Conservation (phyloP, 352 stramenopile species). For the Thalassiosira livingstoniorum region DNA sequence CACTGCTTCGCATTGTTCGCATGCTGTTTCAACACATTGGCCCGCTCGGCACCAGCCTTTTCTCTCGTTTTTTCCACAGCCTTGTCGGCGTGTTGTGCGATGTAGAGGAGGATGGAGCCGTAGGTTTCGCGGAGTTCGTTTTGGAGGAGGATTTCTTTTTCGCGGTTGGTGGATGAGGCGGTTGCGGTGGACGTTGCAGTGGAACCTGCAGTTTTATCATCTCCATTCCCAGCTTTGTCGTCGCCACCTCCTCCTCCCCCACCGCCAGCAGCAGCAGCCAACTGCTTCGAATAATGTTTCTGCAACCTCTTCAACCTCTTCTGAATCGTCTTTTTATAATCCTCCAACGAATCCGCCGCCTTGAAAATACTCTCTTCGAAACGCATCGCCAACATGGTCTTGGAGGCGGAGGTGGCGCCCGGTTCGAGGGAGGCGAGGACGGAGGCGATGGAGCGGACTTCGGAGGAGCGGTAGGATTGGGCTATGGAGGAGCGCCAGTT, state of each 20-base stretch:
- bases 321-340: slow-evolving; percentile 77
- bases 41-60: slow-evolving; percentile 58
- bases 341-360: slow-evolving; percentile 52
- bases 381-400: slow-evolving; percentile 74
- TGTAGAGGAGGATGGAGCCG: slow-evolving; percentile 64
- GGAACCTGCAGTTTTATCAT: too few species aligned
- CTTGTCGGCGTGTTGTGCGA: slow-evolving; percentile 62
- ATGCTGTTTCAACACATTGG: slow-evolving; percentile 66
- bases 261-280: slow-evolving; percentile 16
- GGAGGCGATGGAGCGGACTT: slow-evolving; percentile 79
- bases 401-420: slow-evolving; percentile 65
- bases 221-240: too few species aligned
- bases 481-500: slow-evolving; percentile 67
- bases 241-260: not conserved
- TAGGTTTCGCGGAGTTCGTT: slow-evolving; percentile 62
- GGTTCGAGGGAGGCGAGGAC: slow-evolving; percentile 75
- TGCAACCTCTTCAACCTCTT: slow-evolving; percentile 77
- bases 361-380: slow-evolving; percentile 83
- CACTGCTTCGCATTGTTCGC: slow-evolving; percentile 60
- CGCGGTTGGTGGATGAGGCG: slow-evolving; percentile 15
- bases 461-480: slow-evolving; percentile 70
- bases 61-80: slow-evolving; percentile 60
- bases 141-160: slow-evolving; percentile 55
- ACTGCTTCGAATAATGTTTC: slow-evolving; percentile 72
- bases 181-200: not conserved